phyloP scores from a whole-genome alignment of 495 filamentous ascomycete species.

The Hypoxylon lenormandii region DNA sequence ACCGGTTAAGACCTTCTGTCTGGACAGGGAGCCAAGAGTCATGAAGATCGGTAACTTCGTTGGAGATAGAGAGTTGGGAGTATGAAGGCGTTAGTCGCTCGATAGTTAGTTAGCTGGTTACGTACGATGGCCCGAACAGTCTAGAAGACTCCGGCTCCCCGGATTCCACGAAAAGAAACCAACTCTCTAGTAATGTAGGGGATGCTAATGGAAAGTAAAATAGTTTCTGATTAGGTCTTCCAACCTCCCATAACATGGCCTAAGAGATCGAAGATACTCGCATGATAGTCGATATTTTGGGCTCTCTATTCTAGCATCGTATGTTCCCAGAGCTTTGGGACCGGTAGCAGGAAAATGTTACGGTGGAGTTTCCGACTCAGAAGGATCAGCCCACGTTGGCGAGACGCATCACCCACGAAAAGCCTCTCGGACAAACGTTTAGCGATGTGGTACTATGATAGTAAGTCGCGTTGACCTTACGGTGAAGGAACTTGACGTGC shows the following conservation, averaged over 20 bases:
- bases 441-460: constrained; percentile 7
- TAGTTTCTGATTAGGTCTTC: constrained; percentile 6
- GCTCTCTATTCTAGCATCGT: constrained; percentile 27
- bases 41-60: constrained; percentile 9
- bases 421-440: constrained; percentile 32
- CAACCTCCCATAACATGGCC: constrained; percentile 15
- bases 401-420: constrained; percentile 20
- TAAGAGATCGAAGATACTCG: constrained; percentile 27
- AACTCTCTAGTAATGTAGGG: constrained; percentile 1
- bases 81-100: neutral
- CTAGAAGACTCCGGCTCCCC: neutral
- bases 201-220: constrained; percentile 8
- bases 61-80: constrained; percentile 7
- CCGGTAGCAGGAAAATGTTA: constrained; percentile 29
- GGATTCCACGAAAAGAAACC: constrained; percentile 8
- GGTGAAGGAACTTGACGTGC: neutral
- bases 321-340: constrained; percentile 43
- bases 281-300: constrained; percentile 28
- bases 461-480: neutral
- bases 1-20: constrained; percentile 22
- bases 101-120: no score
- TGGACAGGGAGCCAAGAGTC: constrained; percentile 22
- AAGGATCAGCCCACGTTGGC: constrained; percentile 27
- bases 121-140: neutral
- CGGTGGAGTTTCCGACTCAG: constrained; percentile 29